Conservation (phyloP, 768 basidiomycete species). For the Phlebiopsis flavidoalba region DNA sequence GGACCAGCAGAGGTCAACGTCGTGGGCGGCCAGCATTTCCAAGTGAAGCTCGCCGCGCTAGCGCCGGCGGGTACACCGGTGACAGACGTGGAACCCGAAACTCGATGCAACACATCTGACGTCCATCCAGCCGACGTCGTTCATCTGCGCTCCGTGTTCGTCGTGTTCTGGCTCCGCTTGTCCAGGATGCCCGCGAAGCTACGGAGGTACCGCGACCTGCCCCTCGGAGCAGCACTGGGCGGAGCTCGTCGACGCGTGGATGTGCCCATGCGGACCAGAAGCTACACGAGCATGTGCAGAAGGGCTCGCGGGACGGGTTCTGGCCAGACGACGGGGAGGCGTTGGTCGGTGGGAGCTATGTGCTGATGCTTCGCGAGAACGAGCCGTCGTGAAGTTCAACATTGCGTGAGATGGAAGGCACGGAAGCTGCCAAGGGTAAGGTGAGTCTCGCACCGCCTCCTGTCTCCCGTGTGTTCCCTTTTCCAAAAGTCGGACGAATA, state of each 20-base stretch:
- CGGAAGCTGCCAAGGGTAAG: constrained; percentile 39
- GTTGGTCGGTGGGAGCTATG: constrained; percentile 86
- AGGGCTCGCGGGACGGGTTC: constrained; percentile 59
- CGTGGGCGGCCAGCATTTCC: constrained; percentile 54
- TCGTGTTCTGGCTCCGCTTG: constrained; percentile 73
- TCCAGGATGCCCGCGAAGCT: constrained; percentile 45
- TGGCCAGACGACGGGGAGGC: constrained; percentile 73
- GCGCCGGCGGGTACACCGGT: constrained; percentile 17
- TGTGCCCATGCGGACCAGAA: constrained; percentile 94
- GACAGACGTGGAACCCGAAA: constrained; percentile 30
- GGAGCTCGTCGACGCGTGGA: constrained; percentile 96
- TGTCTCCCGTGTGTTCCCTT: constrained; percentile 1
- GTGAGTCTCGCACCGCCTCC: constrained; percentile 40
- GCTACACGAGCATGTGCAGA: constrained; percentile 62
- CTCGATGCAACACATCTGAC: constrained; percentile 69
- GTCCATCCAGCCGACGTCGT: constrained; percentile 50
- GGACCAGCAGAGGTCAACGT: constrained; percentile 58
- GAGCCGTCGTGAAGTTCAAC: constrained; percentile 49
- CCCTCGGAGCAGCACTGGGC: constrained; percentile 98
- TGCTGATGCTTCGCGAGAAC: constrained; percentile 62
- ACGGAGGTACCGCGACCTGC: constrained; percentile 71
- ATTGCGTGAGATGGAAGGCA: constrained; percentile 34
- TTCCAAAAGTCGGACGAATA: constrained; percentile 52
- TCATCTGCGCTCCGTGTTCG: constrained; percentile 77
- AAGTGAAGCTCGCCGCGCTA: constrained; percentile 58